Base-by-base conservation (phyloP, 2,329 filamentous ascomycete genomes). In the Chaetomiaceae sp. region DNA sequence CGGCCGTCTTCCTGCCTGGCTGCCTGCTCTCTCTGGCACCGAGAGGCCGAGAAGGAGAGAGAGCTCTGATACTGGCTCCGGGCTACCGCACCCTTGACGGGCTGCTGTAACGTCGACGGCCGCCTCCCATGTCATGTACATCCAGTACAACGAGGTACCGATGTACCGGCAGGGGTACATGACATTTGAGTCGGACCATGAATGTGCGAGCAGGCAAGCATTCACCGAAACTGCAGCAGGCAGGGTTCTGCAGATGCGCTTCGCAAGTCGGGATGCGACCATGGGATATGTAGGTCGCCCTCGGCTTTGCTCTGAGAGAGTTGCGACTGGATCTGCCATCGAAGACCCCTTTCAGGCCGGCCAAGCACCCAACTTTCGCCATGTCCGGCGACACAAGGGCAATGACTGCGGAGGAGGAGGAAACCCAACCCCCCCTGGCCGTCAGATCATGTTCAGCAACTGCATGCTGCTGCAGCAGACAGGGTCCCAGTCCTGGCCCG, bases 91-190 rank as follows among this genome's bases (percentile, higher is more conserved):
- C 25, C 25, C 34, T 47, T 27, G 25, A 47, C 16, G 37, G 44
- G n/a, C 35, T 23, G 41, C 42, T 34, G 51, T 42, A 51, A 46
- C 50, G 35, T 55, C 39, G 51, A 48, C 42, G 38, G 45, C 30
- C 27, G 19, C 35, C 38, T 48, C 40, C 33, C 25, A 13, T 31
- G 19, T 5, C n/a, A 46, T 31, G 54, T 50, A 55, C 55, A 55
- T 56, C 48, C 54, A 55, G 60, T 62, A 62, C 60, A 56, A 58
- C 47, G 48, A 57, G 53, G 58, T 62, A 62, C 60, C 55, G 47
- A 47, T 42, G 44, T 40, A 44, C 41, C 47, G 55, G 56, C 55
- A 60, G 49, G 56, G 57, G 57, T 62, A 62, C 60, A 57, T 60
- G 37, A 43, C 44, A 21, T 34, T 35, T 31, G 34, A 39, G 49